Conservation (phyloP, 2,329 filamentous ascomycete genomes). For the Diaporthe ilicicola region DNA sequence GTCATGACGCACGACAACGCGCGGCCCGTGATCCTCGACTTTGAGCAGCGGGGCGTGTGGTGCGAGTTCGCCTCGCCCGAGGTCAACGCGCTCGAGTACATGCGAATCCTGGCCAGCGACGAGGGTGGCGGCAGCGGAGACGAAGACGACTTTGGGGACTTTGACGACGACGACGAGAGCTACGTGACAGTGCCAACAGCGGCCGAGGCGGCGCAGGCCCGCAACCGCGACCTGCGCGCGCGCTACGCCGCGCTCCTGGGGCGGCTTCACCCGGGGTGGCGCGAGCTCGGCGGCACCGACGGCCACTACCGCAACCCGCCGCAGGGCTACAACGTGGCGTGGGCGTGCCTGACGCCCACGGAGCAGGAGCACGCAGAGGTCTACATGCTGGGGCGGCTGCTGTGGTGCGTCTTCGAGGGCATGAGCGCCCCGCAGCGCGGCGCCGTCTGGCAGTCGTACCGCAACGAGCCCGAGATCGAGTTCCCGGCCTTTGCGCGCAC, state of each 20-base stretch:
- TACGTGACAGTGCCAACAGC: background rate
- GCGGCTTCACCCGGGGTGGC: constrained; percentile 57
- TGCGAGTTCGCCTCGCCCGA: constrained; percentile 69
- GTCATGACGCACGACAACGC: constrained; percentile 54
- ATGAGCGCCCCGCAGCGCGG: constrained; percentile 65
- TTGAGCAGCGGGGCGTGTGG: constrained; percentile 71
- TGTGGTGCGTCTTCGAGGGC: constrained; percentile 71
- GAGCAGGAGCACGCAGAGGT: constrained; percentile 68
- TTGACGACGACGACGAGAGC: constrained; percentile 39
- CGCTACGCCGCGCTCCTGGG: constrained; percentile 53
- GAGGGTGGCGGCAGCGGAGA: constrained; percentile 51
- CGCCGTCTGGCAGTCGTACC: constrained; percentile 67
- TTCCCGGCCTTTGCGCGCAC: constrained; percentile 62
- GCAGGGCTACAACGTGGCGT: constrained; percentile 63
- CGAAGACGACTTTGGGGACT: constrained; percentile 42
- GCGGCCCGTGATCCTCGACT: constrained; percentile 66
- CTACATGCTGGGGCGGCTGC: constrained; percentile 68
- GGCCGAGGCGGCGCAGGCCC: background rate
- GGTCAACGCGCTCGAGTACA: constrained; percentile 66
- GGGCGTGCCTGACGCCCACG: constrained; percentile 57
- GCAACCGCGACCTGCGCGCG: constrained; percentile 35
- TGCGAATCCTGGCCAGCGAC: constrained; percentile 61
- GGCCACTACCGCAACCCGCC: constrained; percentile 56
- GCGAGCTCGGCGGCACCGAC: constrained; percentile 50
- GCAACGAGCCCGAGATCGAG: constrained; percentile 62